Evolutionary conservation across 2,329 filamentous ascomycete species (phyloP).

Genomic region (Monosporascus sp.): DNA sequence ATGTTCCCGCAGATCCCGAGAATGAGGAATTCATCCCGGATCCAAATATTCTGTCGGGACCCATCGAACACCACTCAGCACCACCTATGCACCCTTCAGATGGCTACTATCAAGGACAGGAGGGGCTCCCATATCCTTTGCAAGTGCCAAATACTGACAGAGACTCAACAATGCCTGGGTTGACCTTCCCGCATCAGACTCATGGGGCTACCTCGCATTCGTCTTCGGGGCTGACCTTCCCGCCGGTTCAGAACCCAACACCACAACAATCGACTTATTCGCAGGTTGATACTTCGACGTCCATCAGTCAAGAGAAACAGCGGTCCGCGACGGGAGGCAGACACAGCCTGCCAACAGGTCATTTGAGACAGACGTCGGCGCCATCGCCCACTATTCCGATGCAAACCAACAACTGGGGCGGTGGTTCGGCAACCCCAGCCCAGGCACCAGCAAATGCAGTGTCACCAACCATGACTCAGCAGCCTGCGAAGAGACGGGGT

Average conservation of each 20-base stretch:
- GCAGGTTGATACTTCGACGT: slow-evolving; percentile 4
- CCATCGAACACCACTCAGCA: slow-evolving; percentile 16
- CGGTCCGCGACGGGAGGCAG: slow-evolving; percentile 9
- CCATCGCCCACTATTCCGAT: slow-evolving; percentile 14
- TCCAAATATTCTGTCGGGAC: slow-evolving; percentile 24
- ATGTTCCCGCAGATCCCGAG: slow-evolving; percentile 16
- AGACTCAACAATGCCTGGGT: slow-evolving; percentile 2
- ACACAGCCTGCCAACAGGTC: slow-evolving; percentile 17
- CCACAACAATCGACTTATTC: slow-evolving; percentile 9
- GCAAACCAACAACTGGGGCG: slow-evolving; percentile 15
- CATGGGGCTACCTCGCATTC: slow-evolving; percentile 10
- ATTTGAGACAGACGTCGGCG: slow-evolving; percentile 17
- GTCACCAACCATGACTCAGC: slow-evolving; percentile 15
- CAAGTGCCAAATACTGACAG: slow-evolving; percentile 6
- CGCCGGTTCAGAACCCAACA: slow-evolving; percentile 7
- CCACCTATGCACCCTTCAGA: slow-evolving; percentile 7
- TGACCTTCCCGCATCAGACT: slow-evolving; percentile 14
- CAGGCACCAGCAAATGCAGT: slow-evolving; percentile 8
- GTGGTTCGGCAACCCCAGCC: slow-evolving; percentile 7
- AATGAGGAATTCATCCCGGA: slow-evolving; percentile 30
- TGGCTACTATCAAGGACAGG: slow-evolving; percentile 14
- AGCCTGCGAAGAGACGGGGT: slow-evolving; percentile 15
- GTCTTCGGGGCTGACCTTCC: slow-evolving; percentile 8
- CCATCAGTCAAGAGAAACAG: slow-evolving; percentile 9
- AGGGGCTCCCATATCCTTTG: slow-evolving; percentile 12